Evolutionary conservation across 345 rosid genomes (phyloP), one percentile per base, ranked within the genome.

Genomic region (Reutealis trisperma): DNA sequence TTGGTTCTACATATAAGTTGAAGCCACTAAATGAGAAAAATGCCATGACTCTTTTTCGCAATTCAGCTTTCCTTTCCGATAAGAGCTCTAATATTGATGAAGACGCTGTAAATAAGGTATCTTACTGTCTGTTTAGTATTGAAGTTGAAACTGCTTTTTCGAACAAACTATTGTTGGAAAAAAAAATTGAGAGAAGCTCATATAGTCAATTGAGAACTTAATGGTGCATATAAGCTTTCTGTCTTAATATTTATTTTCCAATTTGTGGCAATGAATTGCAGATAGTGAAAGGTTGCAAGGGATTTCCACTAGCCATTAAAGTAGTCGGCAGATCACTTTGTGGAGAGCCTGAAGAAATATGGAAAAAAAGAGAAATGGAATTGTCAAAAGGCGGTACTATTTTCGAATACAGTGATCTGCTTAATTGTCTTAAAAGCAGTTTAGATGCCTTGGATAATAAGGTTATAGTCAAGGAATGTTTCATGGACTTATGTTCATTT

Each of bases 401-500:
- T 58, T 1, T 2, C 37, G 5, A 34, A 34, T 34, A 34, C 37
- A 34, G 37, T 21, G 73, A 65, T 49, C 24, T 82, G 61, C 76
- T 77, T 47, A 14, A 77, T 10, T 74, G 84, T 70, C 76, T 82
- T 37, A 71, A 69, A 75, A 78, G 47, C 34, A 78, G 82, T n/a
- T 49, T 82, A 15, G 84, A 82, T 52, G 81, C 76, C 63, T 64
- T 81, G 57, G 59, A 73, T 62, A 25, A 78, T 44, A 63, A 67
- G 9, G 47, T 24, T 37, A 30, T 9, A 52, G 59, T 47, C 30
- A 77, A 77, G 70, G 78, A 81, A 61, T 81, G 84, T 68, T 77
- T 24, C 74, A 77, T 73, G 80, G 84, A 81, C 63, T 75, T 81
- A 1, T 77, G 84, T 52, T 61, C 74, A 51, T 81, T 81, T 32